phyloP scores from a whole-genome alignment of 2,329 filamentous ascomycete genomes.

The Ramichloridium luteum region DNA sequence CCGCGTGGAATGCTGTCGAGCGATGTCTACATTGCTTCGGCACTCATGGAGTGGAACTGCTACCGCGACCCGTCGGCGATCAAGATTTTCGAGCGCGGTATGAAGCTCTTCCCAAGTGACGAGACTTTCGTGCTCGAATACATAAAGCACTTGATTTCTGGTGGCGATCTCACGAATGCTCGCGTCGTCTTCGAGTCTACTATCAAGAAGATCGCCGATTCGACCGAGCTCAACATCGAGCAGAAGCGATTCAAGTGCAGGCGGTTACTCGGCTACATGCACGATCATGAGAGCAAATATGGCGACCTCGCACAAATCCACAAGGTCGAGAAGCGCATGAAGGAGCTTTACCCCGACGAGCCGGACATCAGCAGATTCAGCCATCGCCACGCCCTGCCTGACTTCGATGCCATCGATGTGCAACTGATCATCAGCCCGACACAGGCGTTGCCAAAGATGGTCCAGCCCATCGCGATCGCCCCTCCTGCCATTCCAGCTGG shows the following conservation, averaged over 20 bases:
- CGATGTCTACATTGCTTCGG: conserved; percentile 88
- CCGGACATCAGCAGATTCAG: conserved; percentile 63
- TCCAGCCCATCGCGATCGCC: conserved; percentile 7
- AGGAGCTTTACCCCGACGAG: conserved; percentile 83
- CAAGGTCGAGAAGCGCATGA: conserved; percentile 86
- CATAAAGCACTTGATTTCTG: conserved; percentile 82
- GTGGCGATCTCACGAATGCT: conserved; percentile 82
- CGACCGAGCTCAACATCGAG: conserved; percentile 50
- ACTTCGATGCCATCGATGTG: conserved; percentile 72
- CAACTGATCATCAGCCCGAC: conserved; percentile 73
- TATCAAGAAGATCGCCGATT: conserved; percentile 55
- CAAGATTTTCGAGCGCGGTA: conserved; percentile 90
- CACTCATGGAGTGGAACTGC: conserved; percentile 85
- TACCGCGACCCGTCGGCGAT: conserved; percentile 88
- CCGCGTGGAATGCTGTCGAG: conserved; percentile 79
- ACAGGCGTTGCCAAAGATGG: conserved; percentile 49
- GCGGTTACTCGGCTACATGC: conserved; percentile 79
- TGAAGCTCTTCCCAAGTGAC: conserved; percentile 86
- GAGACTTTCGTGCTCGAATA: conserved; percentile 92
- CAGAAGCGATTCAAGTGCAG: conserved; percentile 51
- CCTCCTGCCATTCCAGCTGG: not conserved
- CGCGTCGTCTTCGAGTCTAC: conserved; percentile 93
- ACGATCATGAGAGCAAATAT: conserved; percentile 88
- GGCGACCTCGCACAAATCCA: conserved; percentile 84
- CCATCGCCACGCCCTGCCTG: conserved; percentile 54